Base-by-base conservation (phyloP, 306 rosid species). In the Abrus pulchellus region DNA sequence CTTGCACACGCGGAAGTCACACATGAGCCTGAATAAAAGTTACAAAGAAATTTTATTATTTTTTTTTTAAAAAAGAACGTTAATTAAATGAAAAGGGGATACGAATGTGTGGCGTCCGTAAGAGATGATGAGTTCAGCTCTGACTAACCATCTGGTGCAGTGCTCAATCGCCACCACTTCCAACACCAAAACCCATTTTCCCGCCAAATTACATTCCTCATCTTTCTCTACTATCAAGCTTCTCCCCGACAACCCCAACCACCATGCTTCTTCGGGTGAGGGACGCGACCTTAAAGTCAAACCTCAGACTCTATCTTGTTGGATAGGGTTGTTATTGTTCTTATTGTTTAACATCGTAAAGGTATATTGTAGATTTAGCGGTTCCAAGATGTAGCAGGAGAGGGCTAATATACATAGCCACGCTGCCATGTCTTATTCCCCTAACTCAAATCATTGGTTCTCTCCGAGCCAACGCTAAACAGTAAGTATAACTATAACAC, bases 351-450 rank as follows among this genome's bases (percentile, higher is more conserved):
- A 57, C 56, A 3, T 4, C 3, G 7, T 43, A 41, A 36, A 3
- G 34, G 12, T 72, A n/a, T 36, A 27, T 20, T 1, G 5, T 67
- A 67, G 57, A 77, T 71, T 49, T 13, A 72, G 73, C 44, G 6
- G 73, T 79, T 69, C 44, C 82, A 78, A 75, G 78, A 47, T 83
- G 88, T 63, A 87, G 88, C 68, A 91, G 97, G 78, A 83, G 85
- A 63, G 89, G 84, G 57, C 63, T 91, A 7, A 59, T 91, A 20
- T 55, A 86, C 83, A 60, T 89, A 50, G 87, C 94, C 64, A 82
- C 90, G 71, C 75, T 89, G 68, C 95, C 95, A 3, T 85, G 88
- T 72, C 88, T 94, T 80, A 88, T 90, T 85, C 86, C 89, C 6
- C 74, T 73, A 59, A 74, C 28, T 77, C 86, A 86, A 33, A 70